phyloP scores from a whole-genome alignment of 1,139 yeast genomes.

The Taphrina flavorubra region DNA sequence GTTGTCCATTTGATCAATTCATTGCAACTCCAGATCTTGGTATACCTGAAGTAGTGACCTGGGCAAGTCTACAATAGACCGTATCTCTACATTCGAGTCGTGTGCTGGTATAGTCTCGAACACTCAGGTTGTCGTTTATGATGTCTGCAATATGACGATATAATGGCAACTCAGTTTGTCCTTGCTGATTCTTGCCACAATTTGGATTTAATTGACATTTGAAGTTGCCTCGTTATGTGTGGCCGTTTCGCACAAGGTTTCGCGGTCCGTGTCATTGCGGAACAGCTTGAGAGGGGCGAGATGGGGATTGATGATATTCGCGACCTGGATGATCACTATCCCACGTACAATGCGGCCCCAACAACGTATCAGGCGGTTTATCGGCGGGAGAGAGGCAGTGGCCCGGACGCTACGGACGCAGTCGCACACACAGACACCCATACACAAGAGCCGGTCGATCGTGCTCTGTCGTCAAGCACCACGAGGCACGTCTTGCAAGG shows the following conservation, averaged over 20 bases:
- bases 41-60: no score
- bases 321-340: slow-evolving; percentile 28
- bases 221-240: slow-evolving; percentile 11
- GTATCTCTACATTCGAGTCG: no score
- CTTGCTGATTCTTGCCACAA: no score
- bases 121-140: no score
- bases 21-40: no score
- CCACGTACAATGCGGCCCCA: slow-evolving; percentile 33
- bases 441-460: background rate
- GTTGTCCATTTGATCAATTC: no score
- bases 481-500: slow-evolving; percentile 26
- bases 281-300: slow-evolving; percentile 29
- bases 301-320: slow-evolving; percentile 30
- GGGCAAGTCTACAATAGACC: no score
- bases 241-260: slow-evolving; percentile 39
- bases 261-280: slow-evolving; percentile 31
- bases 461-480: background rate
- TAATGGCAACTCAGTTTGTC: no score
- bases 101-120: no score
- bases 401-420: slow-evolving; percentile 7
- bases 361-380: slow-evolving; percentile 32
- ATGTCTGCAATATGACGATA: no score
- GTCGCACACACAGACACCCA: background rate
- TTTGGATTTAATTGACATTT: no score
- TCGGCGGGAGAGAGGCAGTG: slow-evolving; percentile 19